These are phyloP conservation scores for Dalechampia spathulata DNA, from an alignment of 441 rosid genomes.

Conservation along the genomic window DNA sequence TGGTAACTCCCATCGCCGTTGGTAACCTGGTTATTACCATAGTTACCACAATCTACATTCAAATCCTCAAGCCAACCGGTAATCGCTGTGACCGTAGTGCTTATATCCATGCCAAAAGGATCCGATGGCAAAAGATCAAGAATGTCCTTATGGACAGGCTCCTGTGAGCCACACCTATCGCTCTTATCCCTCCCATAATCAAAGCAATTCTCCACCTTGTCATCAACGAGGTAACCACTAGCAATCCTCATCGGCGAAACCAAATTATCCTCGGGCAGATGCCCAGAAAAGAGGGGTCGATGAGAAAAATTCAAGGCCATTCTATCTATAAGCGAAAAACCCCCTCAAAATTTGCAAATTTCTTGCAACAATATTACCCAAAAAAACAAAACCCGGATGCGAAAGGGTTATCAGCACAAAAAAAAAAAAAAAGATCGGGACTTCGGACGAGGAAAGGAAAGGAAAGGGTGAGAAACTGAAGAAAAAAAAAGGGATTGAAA, in stretches of 20 bases:
- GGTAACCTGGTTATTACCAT: conserved; percentile 32
- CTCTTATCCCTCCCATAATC: conserved; percentile 52
- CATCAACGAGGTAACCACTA: conserved; percentile 52
- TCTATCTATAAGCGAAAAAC: conserved; percentile 3
- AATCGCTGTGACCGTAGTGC: conserved; percentile 67
- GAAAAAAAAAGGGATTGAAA: neutral
- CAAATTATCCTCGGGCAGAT: conserved; percentile 58
- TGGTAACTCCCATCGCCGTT: conserved; percentile 39
- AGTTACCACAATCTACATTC: conserved; percentile 57
- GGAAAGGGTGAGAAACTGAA: conserved; percentile 2
- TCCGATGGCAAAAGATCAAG: conserved; percentile 90
- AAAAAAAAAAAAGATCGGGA: conserved; percentile 1
- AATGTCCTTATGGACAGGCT: conserved; percentile 61
- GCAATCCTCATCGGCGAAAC: conserved; percentile 61
- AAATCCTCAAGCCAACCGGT: conserved; percentile 87
- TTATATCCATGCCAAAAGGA: conserved; percentile 96
- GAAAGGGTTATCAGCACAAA: neutral
- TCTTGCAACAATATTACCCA: conserved; percentile 6
- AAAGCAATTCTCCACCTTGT: conserved; percentile 46
- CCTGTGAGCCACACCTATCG: conserved; percentile 45
- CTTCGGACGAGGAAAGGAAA: neutral
- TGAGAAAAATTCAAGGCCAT: conserved; percentile 93
- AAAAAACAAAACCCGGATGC: conserved; percentile 17
- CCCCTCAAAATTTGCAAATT: conserved; percentile 18
- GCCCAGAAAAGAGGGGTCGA: conserved; percentile 51